Evolutionary conservation across 352 stramenopile species (phyloP).

Genomic region (Phytophthora pluvialis): DNA sequence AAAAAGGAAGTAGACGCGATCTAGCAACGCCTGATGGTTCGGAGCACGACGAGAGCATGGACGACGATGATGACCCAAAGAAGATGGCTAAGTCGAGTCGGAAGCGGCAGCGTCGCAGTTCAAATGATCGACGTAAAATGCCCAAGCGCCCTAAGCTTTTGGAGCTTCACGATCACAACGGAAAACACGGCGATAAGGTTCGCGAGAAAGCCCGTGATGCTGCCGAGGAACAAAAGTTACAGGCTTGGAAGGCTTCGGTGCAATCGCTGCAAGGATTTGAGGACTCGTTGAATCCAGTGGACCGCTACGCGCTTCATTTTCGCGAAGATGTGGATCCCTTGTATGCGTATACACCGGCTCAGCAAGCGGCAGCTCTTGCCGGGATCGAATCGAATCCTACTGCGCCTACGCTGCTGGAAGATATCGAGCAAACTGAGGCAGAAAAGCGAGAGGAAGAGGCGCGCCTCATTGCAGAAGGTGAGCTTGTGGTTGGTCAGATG

Average conservation of each 20-base stretch:
- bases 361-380: constrained; percentile 40
- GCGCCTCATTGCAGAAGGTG: constrained; percentile 65
- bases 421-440: constrained; percentile 69
- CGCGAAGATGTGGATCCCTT: constrained; percentile 92
- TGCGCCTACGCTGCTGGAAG: constrained; percentile 38
- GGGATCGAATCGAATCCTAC: constrained; percentile 25
- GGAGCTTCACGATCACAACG: constrained; percentile 18
- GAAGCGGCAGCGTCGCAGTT: constrained; percentile 26
- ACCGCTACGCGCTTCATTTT: constrained; percentile 94
- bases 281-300: constrained; percentile 91
- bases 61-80: constrained; percentile 55
- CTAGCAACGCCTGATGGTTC: constrained; percentile 19
- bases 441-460: constrained; percentile 71
- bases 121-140: constrained; percentile 21
- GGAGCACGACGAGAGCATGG: constrained; percentile 44
- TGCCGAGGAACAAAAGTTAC: constrained; percentile 93
- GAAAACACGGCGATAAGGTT: constrained; percentile 55
- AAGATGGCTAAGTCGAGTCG: constrained; percentile 27
- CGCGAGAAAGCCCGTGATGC: constrained; percentile 89
- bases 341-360: constrained; percentile 58
- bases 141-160: constrained; percentile 43
- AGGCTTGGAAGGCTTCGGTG: constrained; percentile 86
- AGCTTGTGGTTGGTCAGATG: constrained; percentile 68
- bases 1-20: constrained; percentile 2
- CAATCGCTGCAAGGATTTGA: constrained; percentile 90